Evolutionary conservation across 140 eudicot genomes (phyloP).

Genomic region (Stevia rebaudiana): DNA sequence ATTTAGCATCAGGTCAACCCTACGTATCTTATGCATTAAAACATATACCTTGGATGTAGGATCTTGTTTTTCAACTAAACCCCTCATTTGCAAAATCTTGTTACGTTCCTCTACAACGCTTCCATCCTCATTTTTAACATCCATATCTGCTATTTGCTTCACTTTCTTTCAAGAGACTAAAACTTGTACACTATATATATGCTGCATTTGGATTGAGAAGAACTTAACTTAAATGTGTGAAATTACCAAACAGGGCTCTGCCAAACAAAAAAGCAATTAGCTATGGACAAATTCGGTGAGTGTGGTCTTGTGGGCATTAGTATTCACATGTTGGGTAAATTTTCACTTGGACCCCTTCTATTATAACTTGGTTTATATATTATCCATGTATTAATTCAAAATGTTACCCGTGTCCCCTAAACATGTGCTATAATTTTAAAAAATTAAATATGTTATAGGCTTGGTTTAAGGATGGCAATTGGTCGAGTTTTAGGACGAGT

Average conservation of each 20-base stretch:
- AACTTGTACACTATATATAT: background rate
- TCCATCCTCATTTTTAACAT: constrained; percentile 3
- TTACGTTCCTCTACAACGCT: constrained; percentile 31
- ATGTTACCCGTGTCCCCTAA: too few species aligned
- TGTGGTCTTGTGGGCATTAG: constrained; percentile 5
- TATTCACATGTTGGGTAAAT: background rate
- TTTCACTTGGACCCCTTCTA: constrained; percentile 18
- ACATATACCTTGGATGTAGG: constrained; percentile 38
- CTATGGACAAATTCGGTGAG: background rate
- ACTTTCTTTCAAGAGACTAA: constrained; percentile 4
- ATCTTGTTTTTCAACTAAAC: constrained; percentile 40
- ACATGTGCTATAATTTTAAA: too few species aligned
- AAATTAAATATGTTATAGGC: too few species aligned
- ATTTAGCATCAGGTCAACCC: too few species aligned
- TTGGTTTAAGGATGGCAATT: too few species aligned
- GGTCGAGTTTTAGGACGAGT: too few species aligned
- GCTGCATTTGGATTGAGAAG: background rate
- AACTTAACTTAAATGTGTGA: background rate
- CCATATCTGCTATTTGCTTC: constrained; percentile 16
- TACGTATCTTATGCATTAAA: constrained; percentile 13
- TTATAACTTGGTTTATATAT: constrained; percentile 7
- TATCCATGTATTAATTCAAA: background rate
- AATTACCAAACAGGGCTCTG: constrained; percentile 18
- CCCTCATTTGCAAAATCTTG: constrained; percentile 38
- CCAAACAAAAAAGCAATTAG: constrained; percentile 1